phyloP scores from a whole-genome alignment of 441 rosid genomes.

The Croton laevigatus region DNA sequence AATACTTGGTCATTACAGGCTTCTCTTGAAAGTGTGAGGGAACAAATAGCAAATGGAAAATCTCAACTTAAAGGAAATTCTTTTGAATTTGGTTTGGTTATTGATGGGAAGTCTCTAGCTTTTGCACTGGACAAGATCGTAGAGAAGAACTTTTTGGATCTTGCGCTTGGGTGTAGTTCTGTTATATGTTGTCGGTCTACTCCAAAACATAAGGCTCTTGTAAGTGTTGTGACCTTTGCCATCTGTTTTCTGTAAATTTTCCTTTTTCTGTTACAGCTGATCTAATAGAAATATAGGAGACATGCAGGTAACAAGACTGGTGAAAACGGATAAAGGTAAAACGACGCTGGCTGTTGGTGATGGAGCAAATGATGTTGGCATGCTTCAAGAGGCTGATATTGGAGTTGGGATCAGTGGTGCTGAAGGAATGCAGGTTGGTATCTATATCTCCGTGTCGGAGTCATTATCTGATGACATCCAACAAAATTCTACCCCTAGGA shows the following conservation, averaged over 20 bases:
- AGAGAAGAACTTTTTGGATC: constrained; percentile 54
- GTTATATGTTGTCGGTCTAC: constrained; percentile 95
- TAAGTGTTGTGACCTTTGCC: constrained; percentile 33
- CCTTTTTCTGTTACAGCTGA: constrained; percentile 9
- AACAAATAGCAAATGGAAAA: constrained; percentile 45
- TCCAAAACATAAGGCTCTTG: constrained; percentile 97
- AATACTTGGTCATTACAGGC: constrained; percentile 40
- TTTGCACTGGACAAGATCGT: constrained; percentile 55
- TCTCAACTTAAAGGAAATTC: constrained; percentile 34
- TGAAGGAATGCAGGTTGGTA: constrained; percentile 91
- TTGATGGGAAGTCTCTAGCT: constrained; percentile 83
- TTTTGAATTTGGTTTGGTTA: constrained; percentile 54
- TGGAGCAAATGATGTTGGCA: constrained; percentile 95
- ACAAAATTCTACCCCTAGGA: neutral
- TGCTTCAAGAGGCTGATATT: constrained; percentile 99
- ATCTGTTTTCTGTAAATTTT: neutral
- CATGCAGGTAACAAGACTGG: constrained; percentile 84
- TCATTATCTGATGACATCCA: neutral
- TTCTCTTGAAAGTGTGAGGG: constrained; percentile 46
- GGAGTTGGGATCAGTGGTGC: constrained; percentile 96
- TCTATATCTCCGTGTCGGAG: neutral
- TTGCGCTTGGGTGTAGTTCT: constrained; percentile 68
- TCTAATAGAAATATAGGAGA: constrained; percentile 43
- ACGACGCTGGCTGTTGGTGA: constrained; percentile 92
- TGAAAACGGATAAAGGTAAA: constrained; percentile 62